phyloP scores from a whole-genome alignment of 768 basidiomycete genomes.

The Scleroderma bovista region DNA sequence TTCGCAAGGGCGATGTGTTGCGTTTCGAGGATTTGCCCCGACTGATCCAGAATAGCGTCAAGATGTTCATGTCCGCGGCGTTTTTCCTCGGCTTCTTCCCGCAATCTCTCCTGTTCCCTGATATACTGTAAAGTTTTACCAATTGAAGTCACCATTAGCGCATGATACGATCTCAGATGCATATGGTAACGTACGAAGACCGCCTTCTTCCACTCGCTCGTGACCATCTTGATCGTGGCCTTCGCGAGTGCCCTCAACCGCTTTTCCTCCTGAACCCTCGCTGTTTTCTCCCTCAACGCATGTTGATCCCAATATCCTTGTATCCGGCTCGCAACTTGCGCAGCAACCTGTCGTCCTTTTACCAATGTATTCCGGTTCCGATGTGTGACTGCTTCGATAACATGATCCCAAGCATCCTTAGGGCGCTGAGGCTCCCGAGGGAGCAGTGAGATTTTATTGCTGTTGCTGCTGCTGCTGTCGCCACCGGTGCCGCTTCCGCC shows the following conservation, averaged over 20 bases:
- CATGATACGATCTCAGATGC: neutral
- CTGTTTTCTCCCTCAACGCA: slow-evolving; percentile 56
- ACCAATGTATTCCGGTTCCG: slow-evolving; percentile 16
- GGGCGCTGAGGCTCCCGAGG: slow-evolving; percentile 20
- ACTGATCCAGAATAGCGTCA: slow-evolving; percentile 86
- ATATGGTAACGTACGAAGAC: slow-evolving; percentile 54
- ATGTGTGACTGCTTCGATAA: slow-evolving; percentile 43
- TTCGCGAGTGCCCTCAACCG: slow-evolving; percentile 63
- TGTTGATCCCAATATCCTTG: slow-evolving; percentile 72
- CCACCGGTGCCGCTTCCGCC: slow-evolving; percentile 7
- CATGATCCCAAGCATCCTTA: slow-evolving; percentile 53
- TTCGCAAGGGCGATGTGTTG: slow-evolving; percentile 68
- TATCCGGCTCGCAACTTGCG: slow-evolving; percentile 57
- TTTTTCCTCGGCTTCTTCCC: slow-evolving; percentile 70
- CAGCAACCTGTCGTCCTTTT: slow-evolving; percentile 41
- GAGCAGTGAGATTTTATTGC: slow-evolving; percentile 10
- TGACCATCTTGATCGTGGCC: slow-evolving; percentile 62
- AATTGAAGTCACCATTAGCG: neutral
- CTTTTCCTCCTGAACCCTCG: slow-evolving; percentile 57
- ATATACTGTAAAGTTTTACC: slow-evolving; percentile 50
- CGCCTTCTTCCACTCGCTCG: slow-evolving; percentile 83
- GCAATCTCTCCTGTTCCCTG: slow-evolving; percentile 59
- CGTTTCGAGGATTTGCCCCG: slow-evolving; percentile 78
- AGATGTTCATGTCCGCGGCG: slow-evolving; percentile 79
- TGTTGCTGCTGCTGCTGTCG: neutral